These are phyloP conservation scores for Betula pendula DNA, from an alignment of 306 rosid genomes.

Conservation along the genomic window DNA sequence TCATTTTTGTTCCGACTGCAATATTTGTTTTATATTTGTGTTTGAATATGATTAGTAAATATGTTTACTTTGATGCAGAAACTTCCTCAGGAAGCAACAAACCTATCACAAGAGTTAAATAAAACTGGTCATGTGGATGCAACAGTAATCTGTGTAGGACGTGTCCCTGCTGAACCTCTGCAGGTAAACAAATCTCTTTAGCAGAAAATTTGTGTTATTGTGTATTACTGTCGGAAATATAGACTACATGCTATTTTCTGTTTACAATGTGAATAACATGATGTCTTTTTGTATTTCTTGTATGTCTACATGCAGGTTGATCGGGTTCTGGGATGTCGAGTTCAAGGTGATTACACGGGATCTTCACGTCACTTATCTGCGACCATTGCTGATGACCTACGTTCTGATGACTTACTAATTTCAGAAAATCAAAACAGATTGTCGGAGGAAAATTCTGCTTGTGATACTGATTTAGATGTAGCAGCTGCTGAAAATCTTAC, in stretches of 20 bases:
- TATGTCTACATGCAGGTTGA: constrained; percentile 67
- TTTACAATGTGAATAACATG: not conserved
- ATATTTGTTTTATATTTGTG: not conserved
- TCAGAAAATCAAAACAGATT: constrained; percentile 51
- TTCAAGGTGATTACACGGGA: constrained; percentile 47
- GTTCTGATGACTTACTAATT: constrained; percentile 48
- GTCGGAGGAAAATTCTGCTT: constrained; percentile 50
- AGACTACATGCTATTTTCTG: not conserved
- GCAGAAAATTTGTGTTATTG: constrained; percentile 24
- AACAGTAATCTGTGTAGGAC: constrained; percentile 39
- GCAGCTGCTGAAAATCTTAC: constrained; percentile 46
- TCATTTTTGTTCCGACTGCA: not conserved
- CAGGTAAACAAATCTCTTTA: constrained; percentile 57
- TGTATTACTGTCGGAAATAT: constrained; percentile 27
- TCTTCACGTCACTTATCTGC: constrained; percentile 46
- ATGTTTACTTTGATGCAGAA: constrained; percentile 49
- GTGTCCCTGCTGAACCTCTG: constrained; percentile 49
- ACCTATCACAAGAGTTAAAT: constrained; percentile 37
- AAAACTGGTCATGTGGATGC: constrained; percentile 45
- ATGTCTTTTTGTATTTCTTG: constrained; percentile 28
- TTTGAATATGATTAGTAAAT: constrained; percentile 5
- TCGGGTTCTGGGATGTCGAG: constrained; percentile 92
- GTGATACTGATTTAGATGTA: constrained; percentile 56
- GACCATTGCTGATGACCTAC: constrained; percentile 47
- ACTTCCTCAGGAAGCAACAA: constrained; percentile 49